Evolutionary conservation across 768 basidiomycete genomes (phyloP), one percentile per base, ranked within the genome.

Genomic region (Pisolithus sp.): DNA sequence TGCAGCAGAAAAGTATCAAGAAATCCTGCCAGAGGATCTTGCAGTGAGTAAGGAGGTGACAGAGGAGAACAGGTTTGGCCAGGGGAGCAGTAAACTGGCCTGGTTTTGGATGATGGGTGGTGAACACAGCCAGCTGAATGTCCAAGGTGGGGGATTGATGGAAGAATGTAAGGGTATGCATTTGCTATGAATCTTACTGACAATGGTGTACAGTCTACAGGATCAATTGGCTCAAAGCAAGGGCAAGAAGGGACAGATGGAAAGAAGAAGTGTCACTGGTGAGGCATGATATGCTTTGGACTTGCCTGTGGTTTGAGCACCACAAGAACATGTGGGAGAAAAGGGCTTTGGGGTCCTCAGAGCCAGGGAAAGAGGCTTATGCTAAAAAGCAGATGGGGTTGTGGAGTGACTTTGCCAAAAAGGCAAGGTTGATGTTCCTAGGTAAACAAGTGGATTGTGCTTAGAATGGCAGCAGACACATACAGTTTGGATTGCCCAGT

Each of bases 201-300:
- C 13, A 5, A 41, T n/a, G n/a, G n/a, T 28, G 46, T 52, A 26
- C 30, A 52, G 51, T 52, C 21, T 52, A 47, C n/a, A n/a, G 51
- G 10, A 38, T 52, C 10, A 48, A 37, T 20, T 52, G 51, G 51
- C 21, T 52, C 15, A 52, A 52, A 26, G 59, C 62, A 18, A 58
- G 50, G 49, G 62, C 59, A 9, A 54, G 50, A 37, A 48, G 40
- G 12, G 21, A 53, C 12, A 20, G 57, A 49, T 63, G 62, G 62
- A 30, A 48, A 13, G 58, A 62, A 31, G 62, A 62, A 48, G 13
- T 57, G 23, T 46, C 37, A 7, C 26, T 57, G 28, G 39, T 59
- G 6, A 30, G 30, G 48, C 47, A 59, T 48, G 56, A 62, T 28
- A 59, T 63, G 57, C 12, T 50, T 0, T 63, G 62, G 62, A 54